Conservation (phyloP, 2,329 filamentous ascomycete species). For the Herpotrichia juniperi region DNA sequence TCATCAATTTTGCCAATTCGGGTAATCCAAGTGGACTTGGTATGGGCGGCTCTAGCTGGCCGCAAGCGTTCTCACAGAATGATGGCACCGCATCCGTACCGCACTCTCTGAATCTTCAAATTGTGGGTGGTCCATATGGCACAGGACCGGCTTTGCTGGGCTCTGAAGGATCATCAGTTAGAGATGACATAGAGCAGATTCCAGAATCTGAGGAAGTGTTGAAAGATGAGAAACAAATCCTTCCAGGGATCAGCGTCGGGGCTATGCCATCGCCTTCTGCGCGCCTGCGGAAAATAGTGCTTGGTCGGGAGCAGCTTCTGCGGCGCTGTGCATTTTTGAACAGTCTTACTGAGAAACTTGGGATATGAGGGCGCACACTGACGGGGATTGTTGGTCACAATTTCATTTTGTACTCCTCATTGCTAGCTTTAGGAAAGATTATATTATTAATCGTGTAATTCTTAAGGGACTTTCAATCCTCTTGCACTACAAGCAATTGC, state of each 20-base stretch:
- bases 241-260: slow-evolving; percentile 2
- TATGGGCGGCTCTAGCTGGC: background rate
- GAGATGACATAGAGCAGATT: background rate
- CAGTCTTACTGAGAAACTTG: slow-evolving; percentile 19
- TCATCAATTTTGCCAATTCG: slow-evolving; percentile 14
- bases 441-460: too few relatives aligned
- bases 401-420: too few relatives aligned
- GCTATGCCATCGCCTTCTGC: background rate
- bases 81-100: background rate
- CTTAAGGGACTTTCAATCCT: too few relatives aligned
- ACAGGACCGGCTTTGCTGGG: background rate
- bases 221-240: slow-evolving; percentile 18
- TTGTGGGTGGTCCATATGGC: slow-evolving; percentile 9
- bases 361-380: background rate
- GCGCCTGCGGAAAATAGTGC: background rate
- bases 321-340: slow-evolving; percentile 9
- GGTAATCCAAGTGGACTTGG: slow-evolving; percentile 9
- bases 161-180: background rate
- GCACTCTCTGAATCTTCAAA: background rate
- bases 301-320: slow-evolving; percentile 6
- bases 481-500: too few relatives aligned
- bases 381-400: too few relatives aligned
- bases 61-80: background rate
- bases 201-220: background rate
- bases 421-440: too few relatives aligned